Base-by-base conservation (phyloP, 495 filamentous ascomycete species). In the Tirmania nivea region DNA sequence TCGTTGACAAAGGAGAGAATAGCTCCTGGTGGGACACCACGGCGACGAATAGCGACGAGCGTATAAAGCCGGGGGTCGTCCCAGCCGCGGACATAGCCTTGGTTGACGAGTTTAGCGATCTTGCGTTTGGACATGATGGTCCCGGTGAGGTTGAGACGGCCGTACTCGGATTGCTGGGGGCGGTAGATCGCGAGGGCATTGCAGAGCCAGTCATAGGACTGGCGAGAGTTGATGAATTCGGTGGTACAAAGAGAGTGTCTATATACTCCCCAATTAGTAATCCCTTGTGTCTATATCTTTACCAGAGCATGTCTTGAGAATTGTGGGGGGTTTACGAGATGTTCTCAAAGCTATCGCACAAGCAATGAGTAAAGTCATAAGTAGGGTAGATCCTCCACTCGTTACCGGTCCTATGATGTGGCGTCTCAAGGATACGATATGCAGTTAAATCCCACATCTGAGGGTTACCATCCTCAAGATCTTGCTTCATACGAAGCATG, bases 31-130 rank as follows among this genome's bases (percentile, higher is more conserved):
- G 87, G 87, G 8, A 94, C 73, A 63, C 88, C 86, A 37, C 86
- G 76, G 19, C 87, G 78, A 17, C 81, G 77, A 20, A 94, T 75
- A 6, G 77, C 85, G 52, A 89, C 86, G n/a, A 94, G 69, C 0
- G 87, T 94, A 69, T 84, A 92, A 5, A 94, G 77, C 16, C 87
- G 75, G 0, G 87, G 88, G 60, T 94, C 87, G 54, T 94, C 83
- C 84, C 86, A 94, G 54, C 77, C 82, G 10, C 80, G 74, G 19
- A 94, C 86, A 61, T 80, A 69, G 34, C 75, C 75, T 54, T 75
- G 74, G 19, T 80, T 75, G 17, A 92, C 84, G 11, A 93, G 72
- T 66, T 83, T 77, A 50, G 76, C 73, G 55, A 94, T 79, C 63
- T 82, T 81, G 47, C 87, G 73, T 69, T 94, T 94, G 54, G 79